Conservation (phyloP, 2,329 filamentous ascomycete species). For the Colletotrichum sp. region DNA sequence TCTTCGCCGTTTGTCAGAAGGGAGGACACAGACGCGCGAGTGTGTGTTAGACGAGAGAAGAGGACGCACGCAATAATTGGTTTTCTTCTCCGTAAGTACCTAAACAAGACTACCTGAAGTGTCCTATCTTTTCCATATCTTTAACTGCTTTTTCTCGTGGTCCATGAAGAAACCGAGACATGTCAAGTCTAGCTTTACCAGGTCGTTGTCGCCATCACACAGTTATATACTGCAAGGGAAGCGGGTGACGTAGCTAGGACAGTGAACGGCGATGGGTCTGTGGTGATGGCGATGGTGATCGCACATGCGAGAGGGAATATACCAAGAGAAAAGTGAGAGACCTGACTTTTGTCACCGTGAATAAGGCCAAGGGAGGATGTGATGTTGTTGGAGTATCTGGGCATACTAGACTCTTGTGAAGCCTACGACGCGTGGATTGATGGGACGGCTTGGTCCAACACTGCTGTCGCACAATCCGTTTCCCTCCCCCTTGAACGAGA, state of each 20-base stretch:
- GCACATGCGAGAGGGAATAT: too few relatives aligned
- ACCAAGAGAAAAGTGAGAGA: too few relatives aligned
- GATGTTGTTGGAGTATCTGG: too few relatives aligned
- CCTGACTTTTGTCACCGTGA: too few relatives aligned
- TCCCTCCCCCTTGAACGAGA: not conserved
- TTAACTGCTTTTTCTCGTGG: not conserved
- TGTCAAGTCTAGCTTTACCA: not conserved
- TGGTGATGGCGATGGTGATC: too few relatives aligned
- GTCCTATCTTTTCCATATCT: accelerated
- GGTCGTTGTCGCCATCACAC: not conserved
- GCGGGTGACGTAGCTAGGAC: accelerated
- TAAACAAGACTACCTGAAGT: not conserved
- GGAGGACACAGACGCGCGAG: too few relatives aligned
- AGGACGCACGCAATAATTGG: not conserved
- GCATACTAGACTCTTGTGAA: accelerated
- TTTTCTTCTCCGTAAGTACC: too few relatives aligned
- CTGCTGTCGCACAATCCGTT: not conserved
- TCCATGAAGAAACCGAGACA: accelerated
- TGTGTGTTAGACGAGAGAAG: not conserved
- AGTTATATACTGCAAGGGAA: not conserved
- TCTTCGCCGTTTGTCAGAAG: too few relatives aligned
- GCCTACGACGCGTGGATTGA: too few relatives aligned
- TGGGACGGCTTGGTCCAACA: too few relatives aligned
- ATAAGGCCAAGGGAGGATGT: accelerated
- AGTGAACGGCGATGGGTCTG: not conserved